Conservation (phyloP, 495 filamentous ascomycete species). For the Penicillium chermesinum region DNA sequence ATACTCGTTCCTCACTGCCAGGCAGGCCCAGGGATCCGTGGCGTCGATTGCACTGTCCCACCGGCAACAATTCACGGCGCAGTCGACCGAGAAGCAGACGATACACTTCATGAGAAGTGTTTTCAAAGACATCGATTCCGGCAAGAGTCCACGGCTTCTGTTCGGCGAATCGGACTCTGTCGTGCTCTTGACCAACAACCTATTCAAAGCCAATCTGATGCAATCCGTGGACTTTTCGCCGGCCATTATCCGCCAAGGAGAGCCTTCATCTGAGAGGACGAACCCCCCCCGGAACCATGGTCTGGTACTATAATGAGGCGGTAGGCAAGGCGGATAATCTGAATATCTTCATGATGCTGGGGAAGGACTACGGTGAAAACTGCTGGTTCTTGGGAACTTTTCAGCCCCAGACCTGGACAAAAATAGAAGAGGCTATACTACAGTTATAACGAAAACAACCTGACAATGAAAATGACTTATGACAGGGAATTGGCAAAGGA, state of each 20-base stretch:
- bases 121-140: slow-evolving; percentile 8
- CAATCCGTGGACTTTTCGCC: slow-evolving; percentile 8
- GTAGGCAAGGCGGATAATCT: slow-evolving; percentile 5
- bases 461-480: not conserved
- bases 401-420: slow-evolving; percentile 10
- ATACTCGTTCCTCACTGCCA: slow-evolving; percentile 12
- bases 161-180: slow-evolving; percentile 10
- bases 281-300: slow-evolving; percentile 16
- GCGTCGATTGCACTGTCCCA: slow-evolving; percentile 13
- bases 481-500: too few relatives aligned
- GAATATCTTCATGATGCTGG: slow-evolving; percentile 15
- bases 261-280: slow-evolving; percentile 3
- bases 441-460: not conserved
- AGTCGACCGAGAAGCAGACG: slow-evolving; percentile 10
- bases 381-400: slow-evolving; percentile 16
- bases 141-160: slow-evolving; percentile 2
- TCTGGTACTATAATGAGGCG: slow-evolving; percentile 13
- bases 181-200: slow-evolving; percentile 13
- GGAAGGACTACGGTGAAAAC: slow-evolving; percentile 12
- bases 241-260: slow-evolving; percentile 10
- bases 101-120: slow-evolving; percentile 5
- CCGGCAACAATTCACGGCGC: slow-evolving; percentile 9
- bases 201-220: slow-evolving; percentile 15
- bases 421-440: slow-evolving; percentile 10
- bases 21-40: slow-evolving; percentile 1